These are phyloP conservation scores for Nakaseomyces glabratus DNA, from an alignment of 1,139 yeast species.

Conservation along the genomic window DNA sequence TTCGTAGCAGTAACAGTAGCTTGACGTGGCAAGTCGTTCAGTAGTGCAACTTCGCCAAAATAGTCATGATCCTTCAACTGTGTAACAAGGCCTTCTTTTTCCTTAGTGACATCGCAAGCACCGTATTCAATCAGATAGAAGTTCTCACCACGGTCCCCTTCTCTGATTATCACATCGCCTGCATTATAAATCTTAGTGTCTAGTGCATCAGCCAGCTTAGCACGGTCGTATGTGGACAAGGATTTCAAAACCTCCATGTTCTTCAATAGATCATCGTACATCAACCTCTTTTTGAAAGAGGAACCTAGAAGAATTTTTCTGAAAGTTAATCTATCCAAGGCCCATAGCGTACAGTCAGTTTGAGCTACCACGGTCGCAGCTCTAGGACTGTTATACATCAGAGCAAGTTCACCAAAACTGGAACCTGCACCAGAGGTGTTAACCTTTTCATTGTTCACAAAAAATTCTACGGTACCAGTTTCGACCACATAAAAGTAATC, in stretches of 20 bases:
- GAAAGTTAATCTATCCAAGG: slow-evolving; percentile 86
- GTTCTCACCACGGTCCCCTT: slow-evolving; percentile 88
- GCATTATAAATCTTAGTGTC: slow-evolving; percentile 64
- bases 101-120: slow-evolving; percentile 60
- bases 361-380: slow-evolving; percentile 89
- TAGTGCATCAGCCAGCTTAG: slow-evolving; percentile 89
- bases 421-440: slow-evolving; percentile 75
- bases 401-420: slow-evolving; percentile 91
- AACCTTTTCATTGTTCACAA: slow-evolving; percentile 64
- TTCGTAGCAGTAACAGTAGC: slow-evolving; percentile 82
- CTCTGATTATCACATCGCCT: slow-evolving; percentile 69
- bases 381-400: slow-evolving; percentile 95
- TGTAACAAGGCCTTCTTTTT: slow-evolving; percentile 49
- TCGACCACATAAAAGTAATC: slow-evolving; percentile 89
- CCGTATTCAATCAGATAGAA: slow-evolving; percentile 89
- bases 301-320: slow-evolving; percentile 85
- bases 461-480: slow-evolving; percentile 72
- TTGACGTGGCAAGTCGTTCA: slow-evolving; percentile 87
- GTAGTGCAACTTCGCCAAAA: slow-evolving; percentile 90
- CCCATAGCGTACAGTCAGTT: slow-evolving; percentile 72
- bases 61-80: slow-evolving; percentile 74
- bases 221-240: slow-evolving; percentile 74
- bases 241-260: slow-evolving; percentile 71
- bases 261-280: slow-evolving; percentile 83
- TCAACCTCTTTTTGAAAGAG: slow-evolving; percentile 78